phyloP scores from a whole-genome alignment of 1,284 basidiomycete genomes.

The Cystobasidium sp. region DNA sequence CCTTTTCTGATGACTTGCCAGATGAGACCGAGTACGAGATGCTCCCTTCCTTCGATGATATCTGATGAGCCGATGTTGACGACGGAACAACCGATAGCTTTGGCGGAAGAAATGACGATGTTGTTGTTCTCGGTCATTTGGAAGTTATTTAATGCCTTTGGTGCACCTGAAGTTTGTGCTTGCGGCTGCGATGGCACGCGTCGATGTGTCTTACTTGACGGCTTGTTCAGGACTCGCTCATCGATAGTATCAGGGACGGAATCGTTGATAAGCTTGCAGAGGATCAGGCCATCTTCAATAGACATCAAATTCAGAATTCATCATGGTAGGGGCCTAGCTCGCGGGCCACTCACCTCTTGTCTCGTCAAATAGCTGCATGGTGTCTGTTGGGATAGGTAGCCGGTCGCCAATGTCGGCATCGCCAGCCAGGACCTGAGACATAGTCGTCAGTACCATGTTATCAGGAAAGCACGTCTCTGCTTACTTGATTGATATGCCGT shows the following conservation, averaged over 20 bases:
- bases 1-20: conserved; percentile 98
- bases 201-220: conserved; percentile 65
- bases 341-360: conserved; percentile 64
- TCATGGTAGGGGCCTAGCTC: background rate
- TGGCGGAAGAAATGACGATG: conserved; percentile 96
- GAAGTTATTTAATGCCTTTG: conserved; percentile 76
- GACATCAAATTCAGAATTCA: background rate
- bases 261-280: conserved; percentile 98
- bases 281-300: conserved; percentile 78
- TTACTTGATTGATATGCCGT: conserved; percentile 90
- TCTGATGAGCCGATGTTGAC: conserved; percentile 97
- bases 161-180: conserved; percentile 46
- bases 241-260: conserved; percentile 99
- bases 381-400: conserved; percentile 93
- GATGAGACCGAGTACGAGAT: conserved; percentile 96
- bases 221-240: conserved; percentile 93
- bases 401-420: conserved; percentile 82
- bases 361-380: conserved; percentile 99
- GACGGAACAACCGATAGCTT: conserved; percentile 96
- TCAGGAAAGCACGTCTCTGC: no score
- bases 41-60: conserved; percentile 90
- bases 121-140: conserved; percentile 99
- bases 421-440: conserved; percentile 79
- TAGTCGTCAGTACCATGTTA: no score
- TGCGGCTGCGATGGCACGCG: conserved; percentile 48